Conservation (phyloP, 768 basidiomycete genomes). For the Floccularia luteovirens region DNA sequence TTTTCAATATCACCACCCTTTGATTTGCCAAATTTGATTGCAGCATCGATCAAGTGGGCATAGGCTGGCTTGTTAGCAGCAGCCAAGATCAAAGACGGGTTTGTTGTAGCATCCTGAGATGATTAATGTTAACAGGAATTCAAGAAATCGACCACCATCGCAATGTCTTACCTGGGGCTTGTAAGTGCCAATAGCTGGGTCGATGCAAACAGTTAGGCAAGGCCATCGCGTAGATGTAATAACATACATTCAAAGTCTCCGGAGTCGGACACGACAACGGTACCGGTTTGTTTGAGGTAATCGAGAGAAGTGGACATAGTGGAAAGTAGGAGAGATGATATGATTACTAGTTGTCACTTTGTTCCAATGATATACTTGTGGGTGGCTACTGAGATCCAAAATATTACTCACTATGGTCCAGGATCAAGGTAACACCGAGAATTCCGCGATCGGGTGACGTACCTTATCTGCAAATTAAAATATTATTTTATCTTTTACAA, state of each 20-base stretch:
- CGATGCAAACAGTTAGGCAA: conserved; percentile 12
- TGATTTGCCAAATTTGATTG: conserved; percentile 65
- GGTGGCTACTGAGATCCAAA: not conserved
- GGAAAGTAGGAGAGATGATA: conserved; percentile 15
- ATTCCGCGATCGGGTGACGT: not conserved
- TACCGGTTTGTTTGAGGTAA: conserved; percentile 84
- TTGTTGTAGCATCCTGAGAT: conserved; percentile 90
- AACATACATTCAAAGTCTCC: conserved; percentile 84
- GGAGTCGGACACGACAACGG: conserved; percentile 95
- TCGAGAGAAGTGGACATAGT: conserved; percentile 79
- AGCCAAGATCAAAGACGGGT: conserved; percentile 91
- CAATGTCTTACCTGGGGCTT: conserved; percentile 69
- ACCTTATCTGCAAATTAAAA: no score
- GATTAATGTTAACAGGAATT: conserved; percentile 3
- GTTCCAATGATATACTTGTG: conserved; percentile 1
- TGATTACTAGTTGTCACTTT: not conserved
- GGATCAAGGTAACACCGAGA: not conserved
- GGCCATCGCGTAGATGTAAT: conserved; percentile 11
- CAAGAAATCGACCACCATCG: not conserved
- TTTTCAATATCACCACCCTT: conserved; percentile 75
- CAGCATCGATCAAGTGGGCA: conserved; percentile 67
- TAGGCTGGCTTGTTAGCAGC: conserved; percentile 91
- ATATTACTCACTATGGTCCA: not conserved
- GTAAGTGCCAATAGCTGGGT: conserved; percentile 85
- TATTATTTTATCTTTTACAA: no score